A percentile compares a stretch with the other conserved stretches of the same genome.
Conservation (phyloP, 225 moss, liverwort and hornwort genomes). For the Marchantia polymorpha region DNA sequence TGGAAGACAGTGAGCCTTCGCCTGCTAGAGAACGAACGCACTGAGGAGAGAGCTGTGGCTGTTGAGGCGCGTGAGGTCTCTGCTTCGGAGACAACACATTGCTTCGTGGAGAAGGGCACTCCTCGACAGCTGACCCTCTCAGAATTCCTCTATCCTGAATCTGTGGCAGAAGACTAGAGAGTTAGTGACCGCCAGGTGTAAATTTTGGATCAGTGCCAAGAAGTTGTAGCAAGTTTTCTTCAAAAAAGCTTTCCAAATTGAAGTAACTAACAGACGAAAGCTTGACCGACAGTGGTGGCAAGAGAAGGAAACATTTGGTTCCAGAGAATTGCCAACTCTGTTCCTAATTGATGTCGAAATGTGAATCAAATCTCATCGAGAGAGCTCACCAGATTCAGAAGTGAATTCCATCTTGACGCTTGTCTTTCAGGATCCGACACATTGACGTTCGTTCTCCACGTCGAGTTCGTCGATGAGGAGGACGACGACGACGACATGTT, state of each 20-base stretch:
- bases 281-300: no score
- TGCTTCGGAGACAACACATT: slow-evolving; percentile 1
- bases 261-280: no score
- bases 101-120: slow-evolving; percentile 10
- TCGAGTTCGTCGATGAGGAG: neutral
- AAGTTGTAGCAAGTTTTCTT: no score
- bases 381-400: slow-evolving; percentile 10
- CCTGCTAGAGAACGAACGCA: slow-evolving; percentile 10
- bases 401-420: slow-evolving; percentile 6
- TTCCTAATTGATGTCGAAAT: no score
- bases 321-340: no score
- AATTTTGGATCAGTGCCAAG: neutral
- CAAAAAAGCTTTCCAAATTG: no score
- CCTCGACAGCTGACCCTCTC: neutral
- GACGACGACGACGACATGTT: neutral
- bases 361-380: neutral
- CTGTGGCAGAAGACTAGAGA: neutral
- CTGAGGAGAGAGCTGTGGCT: neutral
- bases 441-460: slow-evolving; percentile 10
- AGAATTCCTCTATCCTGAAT: slow-evolving; percentile 13
- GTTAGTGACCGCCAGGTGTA: neutral
- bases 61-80: neutral
- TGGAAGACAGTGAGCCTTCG: slow-evolving; percentile 16
- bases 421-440: slow-evolving; percentile 3
- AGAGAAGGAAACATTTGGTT: no score